Percentiles rank a stretch among this genome's conserved stretches.
Conservation (phyloP, 75 land plant species). For the Pinus albicaulis region DNA sequence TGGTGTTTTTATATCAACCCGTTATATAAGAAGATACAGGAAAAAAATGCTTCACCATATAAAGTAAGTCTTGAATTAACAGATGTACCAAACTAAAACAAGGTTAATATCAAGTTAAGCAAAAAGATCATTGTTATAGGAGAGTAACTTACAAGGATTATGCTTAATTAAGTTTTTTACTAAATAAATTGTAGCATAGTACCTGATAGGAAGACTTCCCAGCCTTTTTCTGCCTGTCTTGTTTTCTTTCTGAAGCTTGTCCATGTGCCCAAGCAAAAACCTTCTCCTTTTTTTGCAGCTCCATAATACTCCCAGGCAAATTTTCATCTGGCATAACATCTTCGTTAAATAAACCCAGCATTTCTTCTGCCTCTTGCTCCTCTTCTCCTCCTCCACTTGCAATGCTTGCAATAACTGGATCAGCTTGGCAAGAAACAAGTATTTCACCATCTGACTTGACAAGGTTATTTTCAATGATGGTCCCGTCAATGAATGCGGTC, state of each 20-base stretch:
- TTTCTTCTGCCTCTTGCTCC: constrained; percentile 53
- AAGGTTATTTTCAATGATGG: not conserved
- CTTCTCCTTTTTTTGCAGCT: constrained; percentile 58
- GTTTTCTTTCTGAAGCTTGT: constrained; percentile 37
- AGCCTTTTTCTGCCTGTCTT: constrained; percentile 49
- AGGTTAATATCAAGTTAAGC: too few species aligned
- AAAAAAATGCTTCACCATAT: not conserved
- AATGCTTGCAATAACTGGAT: constrained; percentile 7
- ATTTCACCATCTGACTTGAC: not conserved
- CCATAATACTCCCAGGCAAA: constrained; percentile 41
- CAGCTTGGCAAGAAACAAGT: not conserved
- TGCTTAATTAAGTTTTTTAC: too few species aligned
- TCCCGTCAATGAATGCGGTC: constrained; percentile 9
- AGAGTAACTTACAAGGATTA: too few species aligned
- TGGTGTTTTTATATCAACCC: not conserved
- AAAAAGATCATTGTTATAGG: too few species aligned
- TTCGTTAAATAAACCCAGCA: constrained; percentile 68
- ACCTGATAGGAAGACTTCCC: constrained; percentile 4
- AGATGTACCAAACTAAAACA: not conserved
- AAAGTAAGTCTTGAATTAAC: not conserved
- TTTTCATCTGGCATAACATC: constrained; percentile 33
- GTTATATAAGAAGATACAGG: not conserved
- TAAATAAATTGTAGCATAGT: not conserved
- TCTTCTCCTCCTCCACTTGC: constrained; percentile 20
- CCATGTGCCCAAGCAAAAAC: constrained; percentile 24